Base-by-base conservation (phyloP, 495 filamentous ascomycete genomes). In the Neurospora pannonica region DNA sequence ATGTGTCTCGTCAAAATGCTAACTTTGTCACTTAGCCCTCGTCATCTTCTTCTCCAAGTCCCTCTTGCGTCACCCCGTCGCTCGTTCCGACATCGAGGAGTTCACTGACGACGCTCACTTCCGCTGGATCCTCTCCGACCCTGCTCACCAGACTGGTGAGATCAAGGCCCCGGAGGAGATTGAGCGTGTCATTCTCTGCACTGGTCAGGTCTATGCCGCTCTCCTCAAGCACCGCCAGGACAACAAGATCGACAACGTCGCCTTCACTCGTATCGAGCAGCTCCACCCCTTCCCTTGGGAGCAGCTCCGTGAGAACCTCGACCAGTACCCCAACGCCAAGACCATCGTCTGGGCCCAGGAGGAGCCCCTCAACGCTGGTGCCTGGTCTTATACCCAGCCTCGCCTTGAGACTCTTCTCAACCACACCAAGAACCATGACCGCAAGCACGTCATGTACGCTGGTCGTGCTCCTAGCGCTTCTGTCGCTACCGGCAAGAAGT, bases 201-300 rank as follows among this genome's bases (percentile, higher is more conserved):
- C 93, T 71, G 96, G 96, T 74, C 96, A 99, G 86, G 94, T 98
- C 54, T 99, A 94, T 82, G 92, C 91, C 43, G 89, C 94, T 24
- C 90, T 99, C 38, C 82, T 91, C 86, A 98, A 98, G 87, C 89
- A 97, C 87, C 96, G 97, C 79, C 90, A 92, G 76, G 85, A 91
- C 77, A 90, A 96, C 78, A 89, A 91, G 73, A 87, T 97, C 82
- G 93, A 93, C 81, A 90, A 97, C 83, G 91, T 94, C 28, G 96
- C 94, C 82, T 92, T 99, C 84, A 97, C 93, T 62, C 94, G 96
- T 79, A 90, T 99, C 78, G 96, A 99, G 86, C 96, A 99, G 86
- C 89, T 99, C 38, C 92, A 98, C 84, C 96, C 96, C 78, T 99
- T 99, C 94, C 96, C 96, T 6, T 99, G 96, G 95, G 91, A 93